A percentile compares a stretch with the other conserved stretches of the same genome.
Conservation (phyloP, 441 rosid species). For the Populus hybrid region DNA sequence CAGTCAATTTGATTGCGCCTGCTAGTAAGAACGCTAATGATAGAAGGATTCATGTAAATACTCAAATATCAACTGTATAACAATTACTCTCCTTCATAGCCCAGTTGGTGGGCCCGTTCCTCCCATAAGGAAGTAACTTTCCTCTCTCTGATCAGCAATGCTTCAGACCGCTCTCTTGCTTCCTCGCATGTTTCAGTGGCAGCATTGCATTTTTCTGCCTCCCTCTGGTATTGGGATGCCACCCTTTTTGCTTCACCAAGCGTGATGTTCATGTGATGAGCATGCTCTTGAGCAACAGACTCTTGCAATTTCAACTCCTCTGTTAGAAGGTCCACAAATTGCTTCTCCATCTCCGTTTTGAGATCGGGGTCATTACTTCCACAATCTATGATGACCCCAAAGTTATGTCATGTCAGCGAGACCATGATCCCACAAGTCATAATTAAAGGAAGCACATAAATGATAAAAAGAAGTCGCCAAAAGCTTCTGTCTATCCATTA, state of each 20-base stretch:
- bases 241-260: conserved; percentile 86
- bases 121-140: conserved; percentile 84
- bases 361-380: conserved; percentile 83
- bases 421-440: neutral
- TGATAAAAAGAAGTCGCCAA: neutral
- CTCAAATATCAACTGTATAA: conserved; percentile 15
- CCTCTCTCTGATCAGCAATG: conserved; percentile 72
- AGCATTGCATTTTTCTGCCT: conserved; percentile 95
- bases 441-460: neutral
- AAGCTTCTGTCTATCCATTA: neutral
- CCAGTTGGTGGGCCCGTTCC: conserved; percentile 79
- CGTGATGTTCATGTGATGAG: conserved; percentile 81
- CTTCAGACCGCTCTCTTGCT: conserved; percentile 84
- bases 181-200: conserved; percentile 95
- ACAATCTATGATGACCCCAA: conserved; percentile 56
- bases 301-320: conserved; percentile 93
- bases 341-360: conserved; percentile 92
- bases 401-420: neutral
- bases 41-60: conserved; percentile 10
- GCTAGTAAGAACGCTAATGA: conserved; percentile 13
- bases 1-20: conserved; percentile 24
- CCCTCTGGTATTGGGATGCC: conserved; percentile 93
- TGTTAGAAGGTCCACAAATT: conserved; percentile 83
- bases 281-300: conserved; percentile 76
- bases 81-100: conserved; percentile 85